Conservation (phyloP, 805 yeast genomes). For the Wickerhamomyces rabaulensis region DNA sequence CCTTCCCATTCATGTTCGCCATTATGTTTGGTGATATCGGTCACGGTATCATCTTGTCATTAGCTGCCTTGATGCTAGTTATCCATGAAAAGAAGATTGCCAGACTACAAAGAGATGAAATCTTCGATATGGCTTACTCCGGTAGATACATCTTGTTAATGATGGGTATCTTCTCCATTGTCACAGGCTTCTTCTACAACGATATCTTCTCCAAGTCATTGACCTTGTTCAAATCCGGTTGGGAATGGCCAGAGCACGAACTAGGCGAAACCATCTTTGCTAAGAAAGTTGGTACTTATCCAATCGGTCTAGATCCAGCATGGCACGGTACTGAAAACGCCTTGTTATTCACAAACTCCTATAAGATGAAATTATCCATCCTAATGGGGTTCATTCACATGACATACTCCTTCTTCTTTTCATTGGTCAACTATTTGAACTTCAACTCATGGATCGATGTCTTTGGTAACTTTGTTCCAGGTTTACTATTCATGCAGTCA, state of each 20-base stretch:
- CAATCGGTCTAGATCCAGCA: conserved; percentile 84
- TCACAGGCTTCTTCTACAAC: conserved; percentile 90
- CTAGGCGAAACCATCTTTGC: conserved; percentile 71
- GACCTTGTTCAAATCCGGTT: conserved; percentile 81
- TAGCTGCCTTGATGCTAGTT: conserved; percentile 69
- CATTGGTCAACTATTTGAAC: conserved; percentile 71
- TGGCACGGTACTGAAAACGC: conserved; percentile 99
- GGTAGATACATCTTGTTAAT: conserved; percentile 88
- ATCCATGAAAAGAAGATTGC: conserved; percentile 68
- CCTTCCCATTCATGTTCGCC: conserved; percentile 98
- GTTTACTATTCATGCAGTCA: conserved; percentile 91
- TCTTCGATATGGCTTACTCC: conserved; percentile 90
- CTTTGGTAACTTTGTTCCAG: conserved; percentile 91
- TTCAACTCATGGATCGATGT: conserved; percentile 75
- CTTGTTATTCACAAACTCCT: conserved; percentile 86
- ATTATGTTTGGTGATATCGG: conserved; percentile 99
- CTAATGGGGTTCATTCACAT: conserved; percentile 93
- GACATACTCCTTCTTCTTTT: conserved; percentile 84
- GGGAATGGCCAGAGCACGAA: conserved; percentile 83
- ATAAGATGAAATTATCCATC: conserved; percentile 94
- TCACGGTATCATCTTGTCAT: conserved; percentile 80
- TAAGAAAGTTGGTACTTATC: conserved; percentile 59
- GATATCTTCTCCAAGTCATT: conserved; percentile 89
- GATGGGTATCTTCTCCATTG: conserved; percentile 94
- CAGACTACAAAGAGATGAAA: conserved; percentile 77